Base-by-base conservation (phyloP, 2,329 filamentous ascomycete species). In the Zasmidium angulare region DNA sequence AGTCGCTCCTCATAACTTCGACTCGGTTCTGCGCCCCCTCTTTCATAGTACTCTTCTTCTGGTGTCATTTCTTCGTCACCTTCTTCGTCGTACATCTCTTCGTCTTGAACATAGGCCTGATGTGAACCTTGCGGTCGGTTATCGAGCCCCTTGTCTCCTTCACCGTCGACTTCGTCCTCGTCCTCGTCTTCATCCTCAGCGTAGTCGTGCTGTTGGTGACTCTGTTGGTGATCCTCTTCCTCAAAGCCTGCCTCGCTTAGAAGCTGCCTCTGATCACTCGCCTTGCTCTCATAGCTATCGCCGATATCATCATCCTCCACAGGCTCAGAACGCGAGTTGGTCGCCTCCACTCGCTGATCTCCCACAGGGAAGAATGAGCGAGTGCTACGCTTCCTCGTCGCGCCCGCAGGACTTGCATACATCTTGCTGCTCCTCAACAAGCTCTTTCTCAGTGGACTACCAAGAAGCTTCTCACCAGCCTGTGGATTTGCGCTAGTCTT, bases 1-100 rank as follows among this genome's bases (percentile, higher is more conserved):
- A 74, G 64, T 21, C 68, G 63, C 55, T 75, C 73, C 55, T 73
- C 68, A 61, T 75, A 75, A 64, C 71, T 73, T 23, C 56, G 63
- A 10, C 56, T 47, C 7, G 56, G 62, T 4, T 58, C 53, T 7
- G 56, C 53, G 7, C 47, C 48, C 12, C 56, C 48, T 17, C 61
- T 58, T 14, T 56, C 52, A 10, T 36, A 29, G 21, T 59, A 52
- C 14, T 61, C 53, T 14, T 53, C 29, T 4, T 22, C 12, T 22
- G 20, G 11, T 6, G 19, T 23, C 20, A 29, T 50, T 12, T 50
- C 22, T 9, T 53, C 26, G 22, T 23, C 2, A 17, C 21, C 31
- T 2, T 22, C 20, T 2, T 22, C 20, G n/a, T 60, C 50, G 22
- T 58, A 40, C 48, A 55, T 46, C 19, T 64, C 60, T 11, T 58